phyloP scores from a whole-genome alignment of 371 early-diverging fungal species.

The Circinella umbellata region DNA sequence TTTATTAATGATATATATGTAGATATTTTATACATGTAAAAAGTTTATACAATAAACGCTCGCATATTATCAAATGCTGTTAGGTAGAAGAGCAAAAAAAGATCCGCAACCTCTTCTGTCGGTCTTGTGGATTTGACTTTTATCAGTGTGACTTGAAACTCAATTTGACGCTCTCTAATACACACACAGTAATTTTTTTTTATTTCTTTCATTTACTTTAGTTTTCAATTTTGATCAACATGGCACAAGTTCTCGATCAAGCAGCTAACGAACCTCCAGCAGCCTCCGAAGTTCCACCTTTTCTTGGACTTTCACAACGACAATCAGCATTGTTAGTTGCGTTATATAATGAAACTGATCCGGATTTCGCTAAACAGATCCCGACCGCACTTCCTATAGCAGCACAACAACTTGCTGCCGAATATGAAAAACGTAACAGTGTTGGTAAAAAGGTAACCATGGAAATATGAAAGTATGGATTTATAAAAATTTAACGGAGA shows the following conservation, averaged over 20 bases:
- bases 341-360: slow-evolving; percentile 64
- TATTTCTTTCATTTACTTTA: too few relatives aligned
- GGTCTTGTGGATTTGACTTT: too few relatives aligned
- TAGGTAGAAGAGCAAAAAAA: too few relatives aligned
- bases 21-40: too few relatives aligned
- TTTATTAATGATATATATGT: too few relatives aligned
- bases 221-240: not conserved
- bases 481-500: too few relatives aligned
- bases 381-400: slow-evolving; percentile 64
- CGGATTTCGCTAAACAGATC: slow-evolving; percentile 58
- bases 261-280: slow-evolving; percentile 2
- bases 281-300: slow-evolving; percentile 46
- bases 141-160: too few relatives aligned
- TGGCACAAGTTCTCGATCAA: slow-evolving; percentile 20
- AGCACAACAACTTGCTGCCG: slow-evolving; percentile 55
- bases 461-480: not conserved
- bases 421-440: slow-evolving; percentile 62
- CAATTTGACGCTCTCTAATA: too few relatives aligned
- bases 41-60: too few relatives aligned
- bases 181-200: too few relatives aligned
- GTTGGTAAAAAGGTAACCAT: slow-evolving; percentile 52
- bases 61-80: too few relatives aligned
- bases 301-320: slow-evolving; percentile 59
- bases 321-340: slow-evolving; percentile 62
- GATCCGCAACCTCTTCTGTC: too few relatives aligned